Percentiles rank a stretch among this genome's conserved stretches.
These are phyloP conservation scores for Trichoderma sp. DNA, from an alignment of 2,329 filamentous ascomycete genomes.

Conservation along the genomic window DNA sequence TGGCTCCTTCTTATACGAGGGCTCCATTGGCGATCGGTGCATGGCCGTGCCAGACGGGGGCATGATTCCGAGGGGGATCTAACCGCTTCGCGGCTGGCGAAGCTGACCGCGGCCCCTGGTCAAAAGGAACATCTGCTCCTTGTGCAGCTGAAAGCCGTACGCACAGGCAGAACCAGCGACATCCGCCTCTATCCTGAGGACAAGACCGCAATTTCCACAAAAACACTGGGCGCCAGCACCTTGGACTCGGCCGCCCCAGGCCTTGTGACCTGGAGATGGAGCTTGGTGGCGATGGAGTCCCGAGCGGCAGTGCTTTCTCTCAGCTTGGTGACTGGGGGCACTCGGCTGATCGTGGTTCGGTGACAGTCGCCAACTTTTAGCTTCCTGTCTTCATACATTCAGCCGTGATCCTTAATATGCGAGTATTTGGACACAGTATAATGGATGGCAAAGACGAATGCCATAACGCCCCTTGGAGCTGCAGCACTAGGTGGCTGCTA, in stretches of 20 bases:
- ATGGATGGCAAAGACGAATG: not conserved
- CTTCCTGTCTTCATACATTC: not conserved
- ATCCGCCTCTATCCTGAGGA: not conserved
- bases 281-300: not conserved
- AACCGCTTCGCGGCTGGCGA: slow-evolving; percentile 16
- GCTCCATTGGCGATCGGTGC: slow-evolving; percentile 22
- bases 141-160: slow-evolving; percentile 15
- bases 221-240: not conserved
- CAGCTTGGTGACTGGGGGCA: not conserved
- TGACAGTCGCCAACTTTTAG: not conserved
- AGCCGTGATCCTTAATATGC: not conserved
- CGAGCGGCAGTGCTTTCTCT: not conserved
- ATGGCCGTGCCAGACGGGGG: slow-evolving; percentile 20
- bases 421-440: not conserved
- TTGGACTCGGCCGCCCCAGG: not conserved
- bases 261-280: not conserved
- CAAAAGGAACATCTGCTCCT: slow-evolving; percentile 18
- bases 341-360: not conserved
- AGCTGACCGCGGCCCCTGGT: slow-evolving; percentile 18
- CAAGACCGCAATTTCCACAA: slow-evolving; percentile 16
- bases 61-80: slow-evolving; percentile 24
- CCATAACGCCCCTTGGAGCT: not conserved
- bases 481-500: not conserved
- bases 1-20: slow-evolving; percentile 25
- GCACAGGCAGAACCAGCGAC: not conserved